Percentiles rank a stretch among this genome's conserved stretches.
Conservation (phyloP, 2,329 filamentous ascomycete species). For the Microcera coccophila region DNA sequence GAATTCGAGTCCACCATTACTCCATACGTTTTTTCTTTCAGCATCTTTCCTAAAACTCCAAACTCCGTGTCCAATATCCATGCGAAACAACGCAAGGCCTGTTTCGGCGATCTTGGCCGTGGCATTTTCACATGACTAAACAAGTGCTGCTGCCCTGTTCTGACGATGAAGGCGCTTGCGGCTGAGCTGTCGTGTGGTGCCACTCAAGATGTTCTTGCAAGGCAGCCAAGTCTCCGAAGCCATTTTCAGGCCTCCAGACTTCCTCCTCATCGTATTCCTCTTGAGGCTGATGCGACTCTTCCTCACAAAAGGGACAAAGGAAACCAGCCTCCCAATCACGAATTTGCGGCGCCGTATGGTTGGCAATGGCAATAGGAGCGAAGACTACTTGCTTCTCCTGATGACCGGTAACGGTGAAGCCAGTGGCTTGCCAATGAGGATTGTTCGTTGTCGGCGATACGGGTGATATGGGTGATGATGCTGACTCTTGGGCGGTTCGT, state of each 20-base stretch:
- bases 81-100: too few relatives aligned
- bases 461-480: constrained; percentile 18
- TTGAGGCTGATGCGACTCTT: constrained; percentile 42
- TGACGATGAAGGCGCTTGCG: constrained; percentile 34
- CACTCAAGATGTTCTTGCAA: constrained; percentile 56
- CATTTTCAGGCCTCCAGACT: constrained; percentile 41
- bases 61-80: constrained; percentile 16
- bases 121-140: constrained; percentile 1
- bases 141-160: constrained; percentile 31
- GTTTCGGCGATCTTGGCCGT: background rate
- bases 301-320: constrained; percentile 55
- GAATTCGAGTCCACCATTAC: constrained; percentile 1
- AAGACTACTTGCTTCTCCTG: constrained; percentile 52
- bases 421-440: constrained; percentile 52
- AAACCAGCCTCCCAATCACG: constrained; percentile 52
- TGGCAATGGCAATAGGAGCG: constrained; percentile 55
- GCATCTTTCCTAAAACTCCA: constrained; percentile 16
- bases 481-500: constrained; percentile 33
- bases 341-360: constrained; percentile 48
- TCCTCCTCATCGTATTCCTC: constrained; percentile 51
- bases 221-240: constrained; percentile 46
- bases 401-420: constrained; percentile 36
- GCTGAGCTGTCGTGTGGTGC: constrained; percentile 45
- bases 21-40: background rate
- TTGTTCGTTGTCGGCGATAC: constrained; percentile 26